A percentile compares a stretch with the other conserved stretches of the same genome.
These are phyloP conservation scores for Elongisporangium undulatum DNA, from an alignment of 352 stramenopile genomes.

Conservation along the genomic window DNA sequence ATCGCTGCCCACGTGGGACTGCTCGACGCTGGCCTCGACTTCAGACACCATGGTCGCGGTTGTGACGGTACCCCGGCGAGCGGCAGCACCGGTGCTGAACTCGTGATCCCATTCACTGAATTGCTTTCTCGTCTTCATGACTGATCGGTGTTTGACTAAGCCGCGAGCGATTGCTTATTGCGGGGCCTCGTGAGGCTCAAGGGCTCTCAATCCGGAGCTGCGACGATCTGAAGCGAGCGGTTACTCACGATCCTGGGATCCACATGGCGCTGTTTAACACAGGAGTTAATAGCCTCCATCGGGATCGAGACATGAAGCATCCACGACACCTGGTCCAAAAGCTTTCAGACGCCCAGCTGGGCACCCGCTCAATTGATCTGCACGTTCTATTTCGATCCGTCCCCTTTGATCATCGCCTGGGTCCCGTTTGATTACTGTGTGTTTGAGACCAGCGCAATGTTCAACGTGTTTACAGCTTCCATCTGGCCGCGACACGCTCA, in stretches of 20 bases:
- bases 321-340: background rate
- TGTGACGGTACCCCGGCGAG: background rate
- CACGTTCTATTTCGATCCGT: too few relatives aligned
- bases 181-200: too few relatives aligned
- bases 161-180: too few relatives aligned
- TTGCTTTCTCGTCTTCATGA: background rate
- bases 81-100: background rate
- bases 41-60: background rate
- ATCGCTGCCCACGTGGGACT: background rate
- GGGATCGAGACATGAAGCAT: background rate
- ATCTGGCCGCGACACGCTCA: background rate
- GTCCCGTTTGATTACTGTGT: too few relatives aligned
- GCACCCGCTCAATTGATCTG: background rate
- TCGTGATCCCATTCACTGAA: background rate
- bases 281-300: background rate
- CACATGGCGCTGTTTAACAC: background rate
- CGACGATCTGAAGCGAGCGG: too few relatives aligned
- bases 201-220: background rate
- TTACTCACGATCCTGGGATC: background rate
- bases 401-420: too few relatives aligned
- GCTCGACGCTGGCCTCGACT: background rate
- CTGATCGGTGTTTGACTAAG: background rate
- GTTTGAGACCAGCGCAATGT: background rate
- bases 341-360: background rate
- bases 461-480: background rate